Evolutionary conservation across 768 basidiomycete genomes (phyloP).

Genomic region (Pluteus cervinus): DNA sequence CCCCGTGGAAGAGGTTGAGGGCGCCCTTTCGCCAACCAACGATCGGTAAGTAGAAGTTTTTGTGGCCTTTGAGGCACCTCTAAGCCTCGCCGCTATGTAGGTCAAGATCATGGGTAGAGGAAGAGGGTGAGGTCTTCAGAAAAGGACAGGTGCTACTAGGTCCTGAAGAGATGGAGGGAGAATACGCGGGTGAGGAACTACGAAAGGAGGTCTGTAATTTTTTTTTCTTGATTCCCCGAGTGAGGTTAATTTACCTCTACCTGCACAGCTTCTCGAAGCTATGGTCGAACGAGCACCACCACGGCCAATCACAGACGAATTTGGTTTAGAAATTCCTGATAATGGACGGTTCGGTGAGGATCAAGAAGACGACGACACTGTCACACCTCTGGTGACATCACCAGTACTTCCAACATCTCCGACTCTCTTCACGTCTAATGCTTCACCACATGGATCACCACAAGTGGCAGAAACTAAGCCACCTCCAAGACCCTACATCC

Average conservation of each 20-base stretch:
- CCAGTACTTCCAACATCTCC: constrained; percentile 20
- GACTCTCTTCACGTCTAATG: constrained; percentile 13
- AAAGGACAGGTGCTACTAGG: constrained; percentile 80
- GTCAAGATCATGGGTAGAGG: constrained; percentile 78
- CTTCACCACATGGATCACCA: constrained; percentile 5
- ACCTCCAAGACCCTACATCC: constrained; percentile 52
- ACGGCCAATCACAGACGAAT: constrained; percentile 62
- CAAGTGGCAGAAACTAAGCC: constrained; percentile 30
- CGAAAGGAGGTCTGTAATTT: constrained; percentile 57
- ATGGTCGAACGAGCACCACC: constrained; percentile 84
- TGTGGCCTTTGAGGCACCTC: not conserved
- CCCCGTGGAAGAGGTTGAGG: constrained; percentile 28
- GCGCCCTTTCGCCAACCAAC: constrained; percentile 31
- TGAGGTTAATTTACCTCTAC: constrained; percentile 1
- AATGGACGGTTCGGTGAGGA: constrained; percentile 9
- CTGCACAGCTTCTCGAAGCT: constrained; percentile 66
- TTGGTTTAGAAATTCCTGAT: constrained; percentile 33
- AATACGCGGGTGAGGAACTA: constrained; percentile 85
- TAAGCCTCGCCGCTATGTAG: constrained; percentile 25
- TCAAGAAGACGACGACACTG: constrained; percentile 3
- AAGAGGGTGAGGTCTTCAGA: constrained; percentile 95
- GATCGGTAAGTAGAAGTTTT: constrained; percentile 38
- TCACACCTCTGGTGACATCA: not conserved
- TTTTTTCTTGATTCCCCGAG: constrained; percentile 1
- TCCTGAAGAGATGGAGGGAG: constrained; percentile 84